Base-by-base conservation (phyloP, 768 basidiomycete genomes). In the Macrolepiota fuliginosa region DNA sequence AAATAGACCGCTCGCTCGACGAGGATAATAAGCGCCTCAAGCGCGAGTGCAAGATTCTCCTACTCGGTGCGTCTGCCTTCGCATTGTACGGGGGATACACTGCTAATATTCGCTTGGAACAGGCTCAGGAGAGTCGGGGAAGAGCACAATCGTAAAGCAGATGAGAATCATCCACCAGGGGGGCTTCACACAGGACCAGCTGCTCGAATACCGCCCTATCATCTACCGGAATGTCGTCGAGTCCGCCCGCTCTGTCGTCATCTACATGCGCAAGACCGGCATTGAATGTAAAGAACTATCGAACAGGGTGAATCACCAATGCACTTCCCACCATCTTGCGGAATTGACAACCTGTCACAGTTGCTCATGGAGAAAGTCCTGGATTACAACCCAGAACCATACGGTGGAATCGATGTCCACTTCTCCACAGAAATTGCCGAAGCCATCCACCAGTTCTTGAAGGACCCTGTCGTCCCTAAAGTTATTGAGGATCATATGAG, bases 161-260 rank as follows among this genome's bases (percentile, higher is more conserved):
- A 97, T 98, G 95, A 97, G 96, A 81, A 96, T 98, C 61, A 95
- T 98, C 53, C 92, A 98, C 72, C 92, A 96, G 72, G 87, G 89
- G 63, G 96, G 96, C 12, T 98, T 94, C 75, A 84, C 88, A 2
- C 74, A 76, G 7, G 83, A 89, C 0, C 94, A 97, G 72, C 84
- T 94, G 27, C 79, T 88, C 62, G 81, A 85, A 2, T 96, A 86
- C 77, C 81, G 90, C 19, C 83, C 87, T 0, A 88, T 89, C 32
- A 87, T 98, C 52, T 94, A 90, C 75, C 86, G 87, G 67, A 91
- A 96, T 72, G 87, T 96, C 3, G 79, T 96, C 63, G 96, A 98
- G 65, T 91, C 89, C 4, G 94, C 92, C 0, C 92, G 96, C 66
- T 89, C 88, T 4, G 82, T 97, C 66, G 83, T 96, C 35, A 78